Percentiles rank a stretch among this genome's conserved stretches.
phyloP scores from a whole-genome alignment of 139 green algal species.

The Microglena sp. region DNA sequence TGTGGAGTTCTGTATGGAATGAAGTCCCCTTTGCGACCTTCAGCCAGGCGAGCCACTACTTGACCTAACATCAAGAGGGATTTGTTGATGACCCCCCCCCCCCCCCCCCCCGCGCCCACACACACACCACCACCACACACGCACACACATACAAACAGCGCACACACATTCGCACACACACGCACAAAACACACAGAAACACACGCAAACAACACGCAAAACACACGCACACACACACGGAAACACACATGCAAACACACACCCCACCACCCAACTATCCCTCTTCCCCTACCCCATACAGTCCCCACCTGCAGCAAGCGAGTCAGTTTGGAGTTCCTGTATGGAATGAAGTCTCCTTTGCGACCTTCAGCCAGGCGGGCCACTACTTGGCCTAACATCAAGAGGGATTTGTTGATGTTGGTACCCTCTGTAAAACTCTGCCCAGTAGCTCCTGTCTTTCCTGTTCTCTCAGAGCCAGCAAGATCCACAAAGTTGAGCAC shows the following conservation, averaged over 20 bases:
- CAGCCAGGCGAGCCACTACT: slow-evolving; percentile 31
- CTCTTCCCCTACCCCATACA: no score
- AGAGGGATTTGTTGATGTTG: slow-evolving; percentile 41
- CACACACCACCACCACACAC: no score
- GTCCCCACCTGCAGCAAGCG: slow-evolving; percentile 36
- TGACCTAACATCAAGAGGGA: slow-evolving; percentile 38
- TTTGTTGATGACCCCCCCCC: slow-evolving; percentile 55
- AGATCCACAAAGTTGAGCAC: slow-evolving; percentile 42
- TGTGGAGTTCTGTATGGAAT: no score
- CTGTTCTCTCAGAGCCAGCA: slow-evolving; percentile 35
- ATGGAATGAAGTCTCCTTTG: slow-evolving; percentile 40
- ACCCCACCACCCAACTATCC: no score
- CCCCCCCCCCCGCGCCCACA: no score
- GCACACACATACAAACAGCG: no score
- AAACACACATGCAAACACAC: no score
- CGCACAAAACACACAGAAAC: no score
- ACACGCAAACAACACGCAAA: no score
- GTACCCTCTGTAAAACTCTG: slow-evolving; percentile 30
- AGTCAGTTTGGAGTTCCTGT: slow-evolving; percentile 58
- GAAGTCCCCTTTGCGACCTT: slow-evolving; percentile 23
- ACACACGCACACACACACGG: no score
- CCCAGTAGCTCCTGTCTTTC: slow-evolving; percentile 20
- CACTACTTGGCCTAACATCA: slow-evolving; percentile 41
- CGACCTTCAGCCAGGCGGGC: slow-evolving; percentile 21
- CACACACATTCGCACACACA: no score